Conservation (phyloP, 1,284 basidiomycete species). For the Irpex rosettiformis region DNA sequence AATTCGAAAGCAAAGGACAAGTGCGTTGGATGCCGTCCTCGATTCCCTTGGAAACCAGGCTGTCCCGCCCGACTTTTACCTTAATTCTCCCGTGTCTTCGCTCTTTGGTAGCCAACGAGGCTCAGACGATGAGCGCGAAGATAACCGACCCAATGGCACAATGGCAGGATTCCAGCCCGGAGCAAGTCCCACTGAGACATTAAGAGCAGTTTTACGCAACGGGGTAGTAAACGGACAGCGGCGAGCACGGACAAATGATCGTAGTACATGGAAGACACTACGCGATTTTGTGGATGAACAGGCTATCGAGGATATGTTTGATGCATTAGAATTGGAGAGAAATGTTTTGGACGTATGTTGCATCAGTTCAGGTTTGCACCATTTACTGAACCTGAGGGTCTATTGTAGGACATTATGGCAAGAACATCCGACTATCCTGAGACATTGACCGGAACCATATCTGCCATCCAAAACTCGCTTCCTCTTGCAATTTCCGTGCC, state of each 20-base stretch:
- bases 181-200: constrained; percentile 30
- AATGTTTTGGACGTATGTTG: constrained; percentile 60
- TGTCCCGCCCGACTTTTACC: constrained; percentile 74
- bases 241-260: constrained; percentile 34
- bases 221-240: constrained; percentile 21
- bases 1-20: constrained; percentile 51
- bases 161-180: constrained; percentile 18
- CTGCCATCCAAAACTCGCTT: constrained; percentile 49
- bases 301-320: constrained; percentile 69
- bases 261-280: constrained; percentile 71
- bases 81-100: constrained; percentile 59
- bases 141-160: constrained; percentile 16
- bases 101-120: constrained; percentile 67
- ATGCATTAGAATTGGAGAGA: constrained; percentile 67
- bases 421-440: constrained; percentile 66
- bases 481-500: constrained; percentile 38
- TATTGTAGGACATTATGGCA: constrained; percentile 52
- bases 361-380: not conserved
- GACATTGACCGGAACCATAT: constrained; percentile 51
- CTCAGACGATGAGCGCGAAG: constrained; percentile 44
- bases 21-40: constrained; percentile 62
- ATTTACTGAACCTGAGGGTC: not conserved
- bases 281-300: constrained; percentile 80
- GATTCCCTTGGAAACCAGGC: constrained; percentile 66
- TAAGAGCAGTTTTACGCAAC: constrained; percentile 24